Conservation (phyloP, 78 protist species). For the Dictyostelium intermedium region DNA sequence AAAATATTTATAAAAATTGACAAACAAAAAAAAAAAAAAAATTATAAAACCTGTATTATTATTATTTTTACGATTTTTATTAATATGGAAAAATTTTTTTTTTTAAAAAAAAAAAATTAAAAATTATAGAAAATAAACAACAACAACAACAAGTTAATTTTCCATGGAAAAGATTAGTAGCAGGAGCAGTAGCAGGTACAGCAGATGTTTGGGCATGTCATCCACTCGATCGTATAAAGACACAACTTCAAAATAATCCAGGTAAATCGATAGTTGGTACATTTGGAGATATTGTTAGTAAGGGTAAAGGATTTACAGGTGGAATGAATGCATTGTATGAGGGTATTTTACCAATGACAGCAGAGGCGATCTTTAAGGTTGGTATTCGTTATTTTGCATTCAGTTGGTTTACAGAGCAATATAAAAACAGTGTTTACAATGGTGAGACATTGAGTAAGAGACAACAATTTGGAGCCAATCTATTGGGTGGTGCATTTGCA, state of each 20-base stretch:
- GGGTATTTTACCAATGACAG: slow-evolving; percentile 76
- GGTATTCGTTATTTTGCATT: slow-evolving; percentile 76
- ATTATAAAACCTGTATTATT: background rate
- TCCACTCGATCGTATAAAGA: slow-evolving; percentile 68
- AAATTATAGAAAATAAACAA: slow-evolving; percentile 9
- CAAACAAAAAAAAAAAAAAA: background rate
- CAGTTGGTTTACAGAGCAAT: slow-evolving; percentile 58
- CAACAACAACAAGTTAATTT: slow-evolving; percentile 20
- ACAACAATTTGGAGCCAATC: slow-evolving; percentile 23
- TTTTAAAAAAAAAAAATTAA: no score
- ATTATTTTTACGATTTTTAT: background rate
- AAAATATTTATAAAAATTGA: background rate
- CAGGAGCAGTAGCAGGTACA: slow-evolving; percentile 78
- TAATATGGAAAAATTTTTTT: background rate
- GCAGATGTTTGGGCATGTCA: slow-evolving; percentile 83
- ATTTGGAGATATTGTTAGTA: slow-evolving; percentile 48
- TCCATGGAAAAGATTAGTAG: slow-evolving; percentile 81
- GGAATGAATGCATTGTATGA: slow-evolving; percentile 61
- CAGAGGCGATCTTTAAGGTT: slow-evolving; percentile 67
- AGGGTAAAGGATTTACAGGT: slow-evolving; percentile 62
- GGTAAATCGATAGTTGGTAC: slow-evolving; percentile 34
- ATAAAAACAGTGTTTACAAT: background rate
- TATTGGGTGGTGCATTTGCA: slow-evolving; percentile 74
- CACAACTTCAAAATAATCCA: slow-evolving; percentile 78
- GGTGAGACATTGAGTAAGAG: background rate